These are phyloP conservation scores for Fusarium duplospermum DNA, from an alignment of 2,329 filamentous ascomycete species.

Conservation along the genomic window DNA sequence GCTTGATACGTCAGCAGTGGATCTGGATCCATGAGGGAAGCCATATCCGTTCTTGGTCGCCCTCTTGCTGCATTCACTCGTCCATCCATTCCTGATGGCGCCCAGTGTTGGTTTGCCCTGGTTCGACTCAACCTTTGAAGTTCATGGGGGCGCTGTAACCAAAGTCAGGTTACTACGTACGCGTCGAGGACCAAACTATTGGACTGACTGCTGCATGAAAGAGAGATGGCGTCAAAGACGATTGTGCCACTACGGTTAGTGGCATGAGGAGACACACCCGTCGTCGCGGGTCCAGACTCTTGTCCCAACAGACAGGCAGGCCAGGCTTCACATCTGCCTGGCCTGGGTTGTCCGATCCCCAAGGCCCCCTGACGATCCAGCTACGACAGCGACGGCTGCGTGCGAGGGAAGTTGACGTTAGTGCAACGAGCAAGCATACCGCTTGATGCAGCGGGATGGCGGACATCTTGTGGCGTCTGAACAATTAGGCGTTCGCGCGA, in stretches of 20 bases:
- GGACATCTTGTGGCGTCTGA: conserved; percentile 13
- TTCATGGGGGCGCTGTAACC: background rate
- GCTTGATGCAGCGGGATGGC: conserved; percentile 14
- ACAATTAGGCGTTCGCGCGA: conserved; percentile 15
- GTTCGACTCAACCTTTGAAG: background rate
- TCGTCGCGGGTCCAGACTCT: conserved; percentile 34
- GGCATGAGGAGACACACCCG: conserved; percentile 32
- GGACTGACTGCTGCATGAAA: conserved; percentile 20
- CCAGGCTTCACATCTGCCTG: background rate
- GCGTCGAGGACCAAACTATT: conserved; percentile 22
- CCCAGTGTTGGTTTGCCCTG: background rate
- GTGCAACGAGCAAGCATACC: background rate
- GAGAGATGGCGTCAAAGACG: conserved; percentile 30
- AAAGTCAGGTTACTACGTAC: conserved; percentile 5
- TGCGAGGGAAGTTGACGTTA: conserved; percentile 22
- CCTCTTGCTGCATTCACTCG: background rate
- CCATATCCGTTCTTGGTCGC: background rate
- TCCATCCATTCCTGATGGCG: background rate
- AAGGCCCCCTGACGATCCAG: conserved; percentile 34
- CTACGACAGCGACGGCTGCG: conserved; percentile 15
- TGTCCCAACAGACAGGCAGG: background rate
- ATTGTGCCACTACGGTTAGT: conserved; percentile 26
- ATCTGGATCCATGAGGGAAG: conserved; percentile 9
- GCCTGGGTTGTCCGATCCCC: conserved; percentile 1
- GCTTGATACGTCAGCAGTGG: conserved; percentile 39